Base-by-base conservation (phyloP, 495 filamentous ascomycete species). In the Annulohypoxylon nitens region DNA sequence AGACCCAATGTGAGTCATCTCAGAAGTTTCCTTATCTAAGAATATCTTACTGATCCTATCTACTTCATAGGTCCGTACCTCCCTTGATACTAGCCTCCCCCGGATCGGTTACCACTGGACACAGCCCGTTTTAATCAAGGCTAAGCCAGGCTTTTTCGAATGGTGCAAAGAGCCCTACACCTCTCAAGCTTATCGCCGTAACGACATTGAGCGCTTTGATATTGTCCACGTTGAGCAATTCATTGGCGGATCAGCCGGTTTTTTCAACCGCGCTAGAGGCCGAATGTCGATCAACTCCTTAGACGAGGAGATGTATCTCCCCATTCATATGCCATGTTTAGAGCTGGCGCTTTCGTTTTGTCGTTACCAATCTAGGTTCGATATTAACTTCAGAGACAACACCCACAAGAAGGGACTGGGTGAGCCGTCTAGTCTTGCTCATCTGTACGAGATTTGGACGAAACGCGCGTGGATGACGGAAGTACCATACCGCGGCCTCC, bases 381-480 rank as follows among this genome's bases (percentile, higher is more conserved):
- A 51, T 0, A 37, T 62, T 25, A 37, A 73, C 30, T 75, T 75
- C 33, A 53, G 66, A 18, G 8, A 41, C 14, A 7, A 55, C 36
- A 43, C 6, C 6, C 26, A 50, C 47, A 18, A 11, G 9, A 2
- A 2, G 1, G 7, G 26, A 1, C 18, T 23, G 2, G 67, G 73
- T 0, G 34, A 18, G 1, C 73, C 75, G 3, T 53, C 66, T 10
- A 70, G 39, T 26, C 58, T 78, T 25, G 41, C 41, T 1, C 69
- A 75, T 2, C 26, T 78, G 2, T 78, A 78, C 37, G 70, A 75
- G 33, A 73, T 73, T 12, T 78, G 75, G 75, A 53, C 65, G 43
- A 62, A 75, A 34, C 73, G 73, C 4, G 73, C 73, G 3, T 18
- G 57, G 30, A 63, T 69, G 39, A 50, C 59, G 7, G 0, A 23